Evolutionary conservation across 1,139 yeast genomes (phyloP).

Genomic region (Saccharomyces hybrid): DNA sequence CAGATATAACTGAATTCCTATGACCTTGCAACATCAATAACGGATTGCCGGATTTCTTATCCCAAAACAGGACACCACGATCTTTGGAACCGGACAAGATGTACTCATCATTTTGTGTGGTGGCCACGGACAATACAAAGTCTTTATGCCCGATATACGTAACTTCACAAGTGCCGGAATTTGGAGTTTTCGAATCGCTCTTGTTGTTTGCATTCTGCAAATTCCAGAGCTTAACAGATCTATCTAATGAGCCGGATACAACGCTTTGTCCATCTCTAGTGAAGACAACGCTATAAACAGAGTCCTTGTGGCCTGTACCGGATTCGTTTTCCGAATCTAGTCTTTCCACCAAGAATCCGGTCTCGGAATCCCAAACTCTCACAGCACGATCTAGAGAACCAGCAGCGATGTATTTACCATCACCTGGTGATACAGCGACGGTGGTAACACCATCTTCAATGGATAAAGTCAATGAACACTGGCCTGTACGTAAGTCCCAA

Average conservation of each 20-base stretch:
- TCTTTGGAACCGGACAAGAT: slow-evolving; percentile 93
- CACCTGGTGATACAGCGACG: slow-evolving; percentile 86
- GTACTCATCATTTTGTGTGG: slow-evolving; percentile 89
- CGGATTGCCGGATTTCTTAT: slow-evolving; percentile 85
- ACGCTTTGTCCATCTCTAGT: slow-evolving; percentile 88
- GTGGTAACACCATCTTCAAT: slow-evolving; percentile 98
- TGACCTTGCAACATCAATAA: slow-evolving; percentile 95
- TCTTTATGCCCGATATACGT: slow-evolving; percentile 96
- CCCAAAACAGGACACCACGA: slow-evolving; percentile 97
- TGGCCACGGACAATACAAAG: slow-evolving; percentile 87
- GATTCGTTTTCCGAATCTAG: slow-evolving; percentile 81
- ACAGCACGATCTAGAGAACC: slow-evolving; percentile 95
- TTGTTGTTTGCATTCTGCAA: slow-evolving; percentile 42
- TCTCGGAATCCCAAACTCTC: slow-evolving; percentile 93
- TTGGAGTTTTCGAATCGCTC: slow-evolving; percentile 22
- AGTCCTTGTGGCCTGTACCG: slow-evolving; percentile 93
- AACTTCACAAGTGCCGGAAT: slow-evolving; percentile 68
- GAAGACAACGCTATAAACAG: slow-evolving; percentile 91
- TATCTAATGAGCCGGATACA: slow-evolving; percentile 90
- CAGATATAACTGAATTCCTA: slow-evolving; percentile 90
- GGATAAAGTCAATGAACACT: slow-evolving; percentile 78
- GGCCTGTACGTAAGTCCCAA: slow-evolving; percentile 92
- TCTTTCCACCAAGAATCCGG: slow-evolving; percentile 88
- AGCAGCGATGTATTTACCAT: slow-evolving; percentile 90
- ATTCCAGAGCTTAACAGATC: slow-evolving; percentile 95